Conservation (phyloP, 1,284 basidiomycete genomes). For the Boletellus dicymbophilus region DNA sequence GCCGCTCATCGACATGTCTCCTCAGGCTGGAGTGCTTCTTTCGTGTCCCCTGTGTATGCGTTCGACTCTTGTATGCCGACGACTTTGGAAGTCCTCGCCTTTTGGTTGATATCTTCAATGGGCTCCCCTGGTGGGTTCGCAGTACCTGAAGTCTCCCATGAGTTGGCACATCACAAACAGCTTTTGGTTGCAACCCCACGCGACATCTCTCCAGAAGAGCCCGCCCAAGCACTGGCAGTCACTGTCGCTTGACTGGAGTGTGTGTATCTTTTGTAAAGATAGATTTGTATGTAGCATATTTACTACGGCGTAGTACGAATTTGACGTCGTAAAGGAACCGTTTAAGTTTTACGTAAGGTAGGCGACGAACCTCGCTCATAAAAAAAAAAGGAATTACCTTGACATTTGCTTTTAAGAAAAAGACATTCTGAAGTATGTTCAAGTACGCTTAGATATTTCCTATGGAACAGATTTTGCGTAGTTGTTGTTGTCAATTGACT, state of each 20-base stretch:
- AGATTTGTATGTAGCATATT: no score
- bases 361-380: no score
- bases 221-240: conserved; percentile 23
- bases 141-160: conserved; percentile 45
- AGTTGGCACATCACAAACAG: conserved; percentile 27
- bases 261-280: neutral
- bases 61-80: conserved; percentile 43
- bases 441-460: no score
- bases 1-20: conserved; percentile 5
- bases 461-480: no score
- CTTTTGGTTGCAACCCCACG: conserved; percentile 44
- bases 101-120: conserved; percentile 55
- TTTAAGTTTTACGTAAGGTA: no score
- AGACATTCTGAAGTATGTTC: no score
- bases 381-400: no score
- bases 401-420: no score
- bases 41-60: conserved; percentile 45
- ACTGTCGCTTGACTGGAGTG: conserved; percentile 11
- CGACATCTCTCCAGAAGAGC: conserved; percentile 37
- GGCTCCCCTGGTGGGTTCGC: conserved; percentile 37
- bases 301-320: no score
- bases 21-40: conserved; percentile 56
- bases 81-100: conserved; percentile 49
- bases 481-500: no score
- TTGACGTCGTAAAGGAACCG: no score